A percentile compares a stretch with the other conserved stretches of the same genome.
Conservation (phyloP, 257 asterid genomes). For the Nicotiana noctiflora region DNA sequence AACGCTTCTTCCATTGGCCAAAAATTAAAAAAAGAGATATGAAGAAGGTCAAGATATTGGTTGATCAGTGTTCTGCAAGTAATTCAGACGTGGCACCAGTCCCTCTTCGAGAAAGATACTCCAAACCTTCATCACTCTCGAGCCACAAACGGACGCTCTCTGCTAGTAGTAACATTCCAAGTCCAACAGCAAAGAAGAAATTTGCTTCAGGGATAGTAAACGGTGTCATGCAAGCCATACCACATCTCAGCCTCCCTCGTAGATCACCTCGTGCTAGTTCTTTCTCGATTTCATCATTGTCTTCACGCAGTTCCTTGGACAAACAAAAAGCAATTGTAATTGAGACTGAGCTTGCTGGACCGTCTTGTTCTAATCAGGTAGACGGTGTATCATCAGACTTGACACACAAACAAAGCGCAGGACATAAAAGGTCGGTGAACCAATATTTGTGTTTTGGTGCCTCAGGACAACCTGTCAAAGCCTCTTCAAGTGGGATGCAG, state of each 20-base stretch:
- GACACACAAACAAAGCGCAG: conserved; percentile 23
- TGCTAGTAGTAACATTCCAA: conserved; percentile 48
- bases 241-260: conserved; percentile 22
- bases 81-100: conserved; percentile 36
- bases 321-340: conserved; percentile 29
- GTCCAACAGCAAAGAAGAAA: conserved; percentile 73
- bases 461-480: conserved; percentile 26
- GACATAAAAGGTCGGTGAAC: conserved; percentile 40
- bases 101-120: conserved; percentile 66
- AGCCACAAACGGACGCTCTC: conserved; percentile 68
- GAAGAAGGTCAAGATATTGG: conserved; percentile 27
- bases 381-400: conserved; percentile 7
- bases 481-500: conserved; percentile 16
- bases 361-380: conserved; percentile 23
- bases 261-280: conserved; percentile 69
- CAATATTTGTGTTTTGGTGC: conserved; percentile 71
- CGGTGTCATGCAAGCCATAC: conserved; percentile 65
- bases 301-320: conserved; percentile 56
- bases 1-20: conserved; percentile 71
- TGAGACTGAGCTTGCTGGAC: conserved; percentile 13
- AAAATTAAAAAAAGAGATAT: conserved; percentile 24
- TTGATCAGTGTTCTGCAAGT: conserved; percentile 13
- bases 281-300: conserved; percentile 50
- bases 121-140: conserved; percentile 34
- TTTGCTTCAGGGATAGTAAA: conserved; percentile 57